These are phyloP conservation scores for Xylaria hypoxylon DNA, from an alignment of 2,329 filamentous ascomycete genomes.

Conservation along the genomic window DNA sequence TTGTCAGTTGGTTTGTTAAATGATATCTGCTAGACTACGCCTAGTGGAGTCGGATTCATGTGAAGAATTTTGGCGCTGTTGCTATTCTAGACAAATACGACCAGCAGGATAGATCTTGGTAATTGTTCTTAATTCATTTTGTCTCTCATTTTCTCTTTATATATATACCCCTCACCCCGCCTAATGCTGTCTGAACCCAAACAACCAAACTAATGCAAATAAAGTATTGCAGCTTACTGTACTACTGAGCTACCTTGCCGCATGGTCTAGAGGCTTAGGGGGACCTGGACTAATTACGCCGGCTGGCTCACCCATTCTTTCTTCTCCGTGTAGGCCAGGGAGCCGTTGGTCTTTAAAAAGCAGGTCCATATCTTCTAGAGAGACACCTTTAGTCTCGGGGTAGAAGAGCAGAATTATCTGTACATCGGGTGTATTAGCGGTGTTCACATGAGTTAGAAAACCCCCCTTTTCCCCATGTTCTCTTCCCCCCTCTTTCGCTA, in stretches of 20 bases:
- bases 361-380: slow-evolving; percentile 48
- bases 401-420: slow-evolving; percentile 49
- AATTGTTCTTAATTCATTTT: not conserved
- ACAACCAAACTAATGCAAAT: not conserved
- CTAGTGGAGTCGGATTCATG: not conserved
- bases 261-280: slow-evolving; percentile 1
- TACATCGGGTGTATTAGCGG: not conserved
- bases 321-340: not conserved
- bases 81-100: not conserved
- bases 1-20: not conserved
- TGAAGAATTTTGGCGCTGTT: not conserved
- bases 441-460: not conserved
- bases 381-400: slow-evolving; percentile 47
- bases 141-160: not conserved
- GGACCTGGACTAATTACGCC: not conserved
- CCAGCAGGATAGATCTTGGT: not conserved
- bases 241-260: not conserved
- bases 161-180: not conserved
- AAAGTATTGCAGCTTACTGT: too few species aligned
- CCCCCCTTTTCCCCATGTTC: not conserved
- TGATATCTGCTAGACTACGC: not conserved
- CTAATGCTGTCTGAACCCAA: not conserved
- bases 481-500: not conserved
- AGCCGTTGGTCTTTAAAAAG: slow-evolving; percentile 38
- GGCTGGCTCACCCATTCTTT: not conserved